These are phyloP conservation scores for Talaromyces rugulosus DNA, from an alignment of 2,329 filamentous ascomycete genomes.

Conservation along the genomic window DNA sequence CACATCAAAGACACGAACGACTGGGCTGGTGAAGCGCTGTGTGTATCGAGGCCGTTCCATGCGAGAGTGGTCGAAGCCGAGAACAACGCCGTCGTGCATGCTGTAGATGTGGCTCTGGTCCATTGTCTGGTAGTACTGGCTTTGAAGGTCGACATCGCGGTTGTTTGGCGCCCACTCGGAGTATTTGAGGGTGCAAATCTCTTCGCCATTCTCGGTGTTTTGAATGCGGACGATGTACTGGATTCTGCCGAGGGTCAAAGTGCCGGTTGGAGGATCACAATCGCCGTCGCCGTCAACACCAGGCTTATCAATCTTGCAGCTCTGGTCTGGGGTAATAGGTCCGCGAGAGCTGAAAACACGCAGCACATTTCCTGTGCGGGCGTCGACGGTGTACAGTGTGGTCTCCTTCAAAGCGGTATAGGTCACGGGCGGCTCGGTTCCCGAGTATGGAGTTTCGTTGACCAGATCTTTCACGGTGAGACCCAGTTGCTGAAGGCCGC, in stretches of 20 bases:
- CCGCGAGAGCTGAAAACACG: conserved; percentile 79
- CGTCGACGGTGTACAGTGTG: conserved; percentile 83
- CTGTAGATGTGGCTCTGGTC: conserved; percentile 88
- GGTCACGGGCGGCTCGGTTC: conserved; percentile 70
- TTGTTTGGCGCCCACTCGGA: conserved; percentile 95
- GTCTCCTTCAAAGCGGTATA: conserved; percentile 92
- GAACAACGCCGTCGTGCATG: conserved; percentile 76
- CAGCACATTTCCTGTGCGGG: conserved; percentile 73
- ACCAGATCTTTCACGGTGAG: conserved; percentile 69
- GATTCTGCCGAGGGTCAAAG: conserved; percentile 75
- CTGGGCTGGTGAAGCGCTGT: conserved; percentile 68
- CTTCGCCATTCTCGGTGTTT: conserved; percentile 65
- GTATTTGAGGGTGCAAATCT: conserved; percentile 85
- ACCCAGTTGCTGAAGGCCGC: conserved; percentile 44
- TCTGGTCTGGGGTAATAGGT: conserved; percentile 65
- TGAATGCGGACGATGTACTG: conserved; percentile 89
- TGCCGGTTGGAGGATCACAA: conserved; percentile 69
- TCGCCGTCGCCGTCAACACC: conserved; percentile 59
- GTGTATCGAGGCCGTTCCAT: conserved; percentile 58
- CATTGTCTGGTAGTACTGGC: conserved; percentile 73
- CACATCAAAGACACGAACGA: conserved; percentile 85
- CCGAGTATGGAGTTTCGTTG: conserved; percentile 75
- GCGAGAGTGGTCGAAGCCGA: conserved; percentile 68
- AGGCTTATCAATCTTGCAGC: conserved; percentile 56
- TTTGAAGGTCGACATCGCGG: conserved; percentile 78